Base-by-base conservation (phyloP, 768 basidiomycete genomes). In the Tricholoma bakamatsutake region DNA sequence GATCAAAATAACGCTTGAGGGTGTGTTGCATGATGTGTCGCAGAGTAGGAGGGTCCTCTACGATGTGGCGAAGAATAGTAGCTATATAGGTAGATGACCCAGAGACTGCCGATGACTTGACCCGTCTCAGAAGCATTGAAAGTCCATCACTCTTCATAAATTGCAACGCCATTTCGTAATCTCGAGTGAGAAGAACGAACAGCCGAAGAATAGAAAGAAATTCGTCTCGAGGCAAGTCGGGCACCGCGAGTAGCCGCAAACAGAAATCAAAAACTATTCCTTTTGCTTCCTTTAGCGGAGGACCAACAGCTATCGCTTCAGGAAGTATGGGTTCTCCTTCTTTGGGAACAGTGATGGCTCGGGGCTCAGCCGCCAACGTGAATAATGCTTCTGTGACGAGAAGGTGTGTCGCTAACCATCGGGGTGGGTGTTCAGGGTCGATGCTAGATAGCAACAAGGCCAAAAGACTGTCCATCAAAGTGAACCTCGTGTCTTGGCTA, bases 11-110 rank as follows among this genome's bases (percentile, higher is more conserved):
- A 2, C 85, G 81, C 62, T 84, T 88, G 64, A 98, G 80, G 57
- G 92, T 88, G 59, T 89, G 85, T 21, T 81, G 81, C 84, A 99
- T 94, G 61, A 91, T 77, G 9, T 73, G 75, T 54, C 82, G 79
- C 42, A 98, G 67, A 7, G 78, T 80, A 2, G 72, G 65, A 2
- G 76, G 63, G 59, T 94, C 91, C 70, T 99, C 97, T 49, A 95
- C 82, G 52, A 92, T 72, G 66, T 99, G 97, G 6, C 97, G 87
- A n/a, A 98, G 75, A 58, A 98, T 88, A 63, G 88, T 89, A 40
- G 86, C 84, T 53, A 93, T 81, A 67, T 93, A 92, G 0, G 89
- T 84, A 46, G 92, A 91, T 59, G 85, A 87, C 17, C 88, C 85
- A 28, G 76, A 69, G 8, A 85, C 82, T 13, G 85, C 78, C 0